Evolutionary conservation across 768 basidiomycete species (phyloP).

Genomic region (Tulasnella sp.): DNA sequence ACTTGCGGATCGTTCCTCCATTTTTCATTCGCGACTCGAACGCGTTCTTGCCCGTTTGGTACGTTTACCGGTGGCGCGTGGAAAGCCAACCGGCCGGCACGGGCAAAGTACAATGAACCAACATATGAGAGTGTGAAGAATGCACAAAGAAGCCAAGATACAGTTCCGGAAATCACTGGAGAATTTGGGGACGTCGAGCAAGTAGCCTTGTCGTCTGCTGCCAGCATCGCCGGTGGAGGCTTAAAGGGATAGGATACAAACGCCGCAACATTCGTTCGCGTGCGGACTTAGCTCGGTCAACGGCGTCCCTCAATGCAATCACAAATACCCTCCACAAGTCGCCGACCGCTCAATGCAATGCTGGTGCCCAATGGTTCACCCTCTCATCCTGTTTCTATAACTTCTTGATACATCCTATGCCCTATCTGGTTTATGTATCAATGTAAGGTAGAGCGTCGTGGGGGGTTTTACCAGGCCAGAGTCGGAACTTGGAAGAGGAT

Average conservation of each 20-base stretch:
- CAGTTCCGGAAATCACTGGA: neutral
- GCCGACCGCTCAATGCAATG: too few relatives aligned
- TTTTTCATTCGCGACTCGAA: conserved; percentile 42
- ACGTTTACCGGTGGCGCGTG: conserved; percentile 35
- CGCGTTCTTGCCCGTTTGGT: conserved; percentile 33
- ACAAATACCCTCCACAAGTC: neutral
- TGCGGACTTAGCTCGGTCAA: neutral
- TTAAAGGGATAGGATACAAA: neutral
- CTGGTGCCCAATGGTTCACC: too few relatives aligned
- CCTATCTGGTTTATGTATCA: too few relatives aligned
- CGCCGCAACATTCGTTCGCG: neutral
- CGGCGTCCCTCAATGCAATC: neutral
- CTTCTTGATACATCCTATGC: too few relatives aligned
- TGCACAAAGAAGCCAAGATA: conserved; percentile 41
- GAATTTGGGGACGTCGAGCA: neutral
- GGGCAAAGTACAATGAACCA: conserved; percentile 74
- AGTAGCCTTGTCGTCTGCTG: neutral
- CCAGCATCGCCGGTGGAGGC: neutral
- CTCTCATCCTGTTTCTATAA: too few relatives aligned
- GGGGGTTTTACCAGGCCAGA: too few relatives aligned
- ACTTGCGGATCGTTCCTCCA: conserved; percentile 83
- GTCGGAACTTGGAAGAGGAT: too few relatives aligned
- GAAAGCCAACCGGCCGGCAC: conserved; percentile 56
- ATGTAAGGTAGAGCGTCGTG: too few relatives aligned
- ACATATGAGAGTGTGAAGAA: conserved; percentile 68